A percentile compares a stretch with the other conserved stretches of the same genome.
These are phyloP conservation scores for Argentina anserina DNA, from an alignment of 306 rosid species.

Conservation along the genomic window DNA sequence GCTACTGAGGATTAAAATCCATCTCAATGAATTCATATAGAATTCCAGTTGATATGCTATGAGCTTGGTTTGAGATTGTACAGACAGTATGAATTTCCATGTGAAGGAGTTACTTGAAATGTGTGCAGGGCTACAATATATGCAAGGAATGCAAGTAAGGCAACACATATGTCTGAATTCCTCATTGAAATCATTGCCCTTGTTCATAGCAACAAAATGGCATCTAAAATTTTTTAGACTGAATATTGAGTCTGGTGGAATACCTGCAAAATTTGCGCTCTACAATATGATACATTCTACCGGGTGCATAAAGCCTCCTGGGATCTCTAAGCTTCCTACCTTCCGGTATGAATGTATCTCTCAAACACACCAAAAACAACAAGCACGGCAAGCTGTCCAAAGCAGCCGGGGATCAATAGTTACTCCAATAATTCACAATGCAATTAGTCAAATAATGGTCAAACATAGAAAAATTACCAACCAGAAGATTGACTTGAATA, in stretches of 20 bases:
- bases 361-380: conserved; percentile 77
- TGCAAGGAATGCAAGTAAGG: not conserved
- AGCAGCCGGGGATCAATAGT: conserved; percentile 53
- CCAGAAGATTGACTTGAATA: conserved; percentile 90
- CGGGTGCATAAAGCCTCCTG: conserved; percentile 93
- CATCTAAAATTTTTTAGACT: not conserved
- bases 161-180: too few relatives aligned
- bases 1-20: not conserved
- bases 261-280: conserved; percentile 97
- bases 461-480: conserved; percentile 26
- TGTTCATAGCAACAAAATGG: not conserved
- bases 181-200: not conserved
- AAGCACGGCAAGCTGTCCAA: conserved; percentile 97
- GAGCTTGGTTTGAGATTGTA: not conserved
- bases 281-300: conserved; percentile 84
- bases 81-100: not conserved
- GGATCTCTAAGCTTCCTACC: conserved; percentile 84
- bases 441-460: not conserved
- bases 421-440: conserved; percentile 29
- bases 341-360: conserved; percentile 90
- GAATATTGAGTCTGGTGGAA: not conserved
- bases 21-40: not conserved
- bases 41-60: not conserved
- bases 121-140: not conserved
- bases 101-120: not conserved